Evolutionary conservation across 2,329 filamentous ascomycete genomes (phyloP).

Genomic region (Rhynchosporium secalis): DNA sequence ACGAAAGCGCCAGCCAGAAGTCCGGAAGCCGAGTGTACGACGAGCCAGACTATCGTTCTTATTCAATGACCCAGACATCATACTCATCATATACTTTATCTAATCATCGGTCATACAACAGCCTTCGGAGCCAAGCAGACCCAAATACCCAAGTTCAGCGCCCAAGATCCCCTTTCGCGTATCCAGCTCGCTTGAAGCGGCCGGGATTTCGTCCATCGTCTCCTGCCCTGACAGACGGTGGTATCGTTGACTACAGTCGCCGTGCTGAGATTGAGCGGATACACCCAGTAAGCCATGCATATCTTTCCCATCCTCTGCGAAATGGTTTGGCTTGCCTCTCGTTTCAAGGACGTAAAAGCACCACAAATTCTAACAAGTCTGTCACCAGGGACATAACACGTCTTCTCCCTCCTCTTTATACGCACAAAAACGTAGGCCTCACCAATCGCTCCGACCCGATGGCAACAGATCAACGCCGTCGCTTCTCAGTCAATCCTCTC

Average conservation of each 20-base stretch:
- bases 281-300: constrained; percentile 33
- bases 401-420: constrained; percentile 39
- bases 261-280: constrained; percentile 39
- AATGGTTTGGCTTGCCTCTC: background rate
- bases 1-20: constrained; percentile 51
- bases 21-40: constrained; percentile 47
- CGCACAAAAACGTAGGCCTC: constrained; percentile 35
- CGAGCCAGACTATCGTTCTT: constrained; percentile 50
- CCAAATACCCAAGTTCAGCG: constrained; percentile 46
- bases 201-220: constrained; percentile 46
- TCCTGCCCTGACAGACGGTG: constrained; percentile 39
- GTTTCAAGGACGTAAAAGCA: background rate
- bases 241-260: constrained; percentile 38
- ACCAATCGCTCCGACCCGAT: constrained; percentile 33
- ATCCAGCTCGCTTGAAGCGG: constrained; percentile 57
- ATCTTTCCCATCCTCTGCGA: background rate
- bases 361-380: constrained; percentile 3
- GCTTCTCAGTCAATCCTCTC: constrained; percentile 34
- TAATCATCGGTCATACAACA: constrained; percentile 50
- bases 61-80: constrained; percentile 54
- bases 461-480: constrained; percentile 37
- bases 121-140: constrained; percentile 50
- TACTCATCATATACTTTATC: constrained; percentile 42
- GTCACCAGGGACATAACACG: constrained; percentile 31
- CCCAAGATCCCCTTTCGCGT: constrained; percentile 60